Evolutionary conservation across 106 monocot genomes (phyloP).

Genomic region (Dendrobium huoshanense): DNA sequence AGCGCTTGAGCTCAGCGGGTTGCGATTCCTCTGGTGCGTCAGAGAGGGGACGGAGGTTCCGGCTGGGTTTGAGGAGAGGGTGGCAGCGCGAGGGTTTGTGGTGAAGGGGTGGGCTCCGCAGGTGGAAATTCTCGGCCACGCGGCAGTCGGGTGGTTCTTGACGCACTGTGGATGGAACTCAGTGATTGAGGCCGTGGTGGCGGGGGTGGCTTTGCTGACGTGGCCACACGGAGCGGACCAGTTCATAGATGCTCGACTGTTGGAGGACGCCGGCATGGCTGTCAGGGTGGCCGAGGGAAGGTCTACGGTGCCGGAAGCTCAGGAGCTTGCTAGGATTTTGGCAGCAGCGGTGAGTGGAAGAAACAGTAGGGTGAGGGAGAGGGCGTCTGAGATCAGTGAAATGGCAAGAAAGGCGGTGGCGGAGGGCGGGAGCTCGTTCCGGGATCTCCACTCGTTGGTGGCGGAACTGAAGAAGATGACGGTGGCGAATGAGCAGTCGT

Average conservation of each 20-base stretch:
- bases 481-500: background rate
- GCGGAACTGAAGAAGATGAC: background rate
- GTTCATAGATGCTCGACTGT: slow-evolving; percentile 27
- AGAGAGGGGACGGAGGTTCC: slow-evolving; percentile 7
- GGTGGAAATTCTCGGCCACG: slow-evolving; percentile 21
- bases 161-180: slow-evolving; percentile 61
- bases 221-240: slow-evolving; percentile 52
- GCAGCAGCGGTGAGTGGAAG: background rate
- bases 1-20: slow-evolving; percentile 5
- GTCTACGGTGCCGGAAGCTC: slow-evolving; percentile 13
- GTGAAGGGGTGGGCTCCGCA: slow-evolving; percentile 31
- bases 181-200: slow-evolving; percentile 20
- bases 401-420: slow-evolving; percentile 8
- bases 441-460: slow-evolving; percentile 10
- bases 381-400: slow-evolving; percentile 11
- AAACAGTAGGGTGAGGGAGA: background rate
- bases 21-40: slow-evolving; percentile 28
- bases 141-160: slow-evolving; percentile 32
- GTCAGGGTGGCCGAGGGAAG: slow-evolving; percentile 22
- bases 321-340: slow-evolving; percentile 10
- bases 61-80: slow-evolving; percentile 26
- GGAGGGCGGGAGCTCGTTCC: slow-evolving; percentile 23
- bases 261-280: slow-evolving; percentile 22
- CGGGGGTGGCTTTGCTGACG: slow-evolving; percentile 25
- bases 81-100: slow-evolving; percentile 12